Evolutionary conservation across 495 filamentous ascomycete genomes (phyloP).

Genomic region (Hyaloscypha finlandica): DNA sequence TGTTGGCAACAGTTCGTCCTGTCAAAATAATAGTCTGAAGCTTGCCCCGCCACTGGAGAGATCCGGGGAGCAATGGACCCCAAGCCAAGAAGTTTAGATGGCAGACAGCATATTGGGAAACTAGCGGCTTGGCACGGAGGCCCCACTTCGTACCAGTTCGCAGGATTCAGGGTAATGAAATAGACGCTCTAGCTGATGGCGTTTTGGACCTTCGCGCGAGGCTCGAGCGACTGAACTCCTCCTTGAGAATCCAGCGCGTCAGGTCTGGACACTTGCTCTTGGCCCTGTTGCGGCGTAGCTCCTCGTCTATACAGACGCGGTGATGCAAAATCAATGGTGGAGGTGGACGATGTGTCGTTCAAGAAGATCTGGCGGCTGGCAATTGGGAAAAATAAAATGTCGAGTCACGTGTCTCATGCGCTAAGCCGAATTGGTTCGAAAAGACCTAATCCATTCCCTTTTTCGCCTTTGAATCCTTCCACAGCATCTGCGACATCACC

Average conservation of each 20-base stretch:
- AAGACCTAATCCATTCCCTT: background rate
- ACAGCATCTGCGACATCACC: background rate
- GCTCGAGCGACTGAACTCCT: background rate
- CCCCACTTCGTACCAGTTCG: background rate
- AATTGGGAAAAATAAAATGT: background rate
- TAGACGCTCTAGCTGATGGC: background rate
- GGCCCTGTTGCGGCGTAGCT: background rate
- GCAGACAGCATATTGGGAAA: background rate
- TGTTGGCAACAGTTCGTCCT: background rate
- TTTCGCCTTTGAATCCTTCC: background rate
- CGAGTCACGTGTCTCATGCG: background rate
- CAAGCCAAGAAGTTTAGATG: background rate
- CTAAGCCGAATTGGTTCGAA: background rate
- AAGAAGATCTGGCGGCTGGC: background rate
- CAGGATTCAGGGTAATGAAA: background rate
- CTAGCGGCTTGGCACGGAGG: background rate
- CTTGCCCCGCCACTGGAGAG: background rate
- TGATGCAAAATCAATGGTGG: background rate
- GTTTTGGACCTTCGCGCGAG: background rate
- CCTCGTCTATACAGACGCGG: background rate
- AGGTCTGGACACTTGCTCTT: background rate
- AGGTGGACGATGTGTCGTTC: background rate
- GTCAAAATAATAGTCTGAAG: background rate
- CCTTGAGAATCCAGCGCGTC: background rate
- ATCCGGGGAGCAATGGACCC: background rate